Evolutionary conservation across 805 yeast genomes (phyloP).

Genomic region (Barnettozyma californica): DNA sequence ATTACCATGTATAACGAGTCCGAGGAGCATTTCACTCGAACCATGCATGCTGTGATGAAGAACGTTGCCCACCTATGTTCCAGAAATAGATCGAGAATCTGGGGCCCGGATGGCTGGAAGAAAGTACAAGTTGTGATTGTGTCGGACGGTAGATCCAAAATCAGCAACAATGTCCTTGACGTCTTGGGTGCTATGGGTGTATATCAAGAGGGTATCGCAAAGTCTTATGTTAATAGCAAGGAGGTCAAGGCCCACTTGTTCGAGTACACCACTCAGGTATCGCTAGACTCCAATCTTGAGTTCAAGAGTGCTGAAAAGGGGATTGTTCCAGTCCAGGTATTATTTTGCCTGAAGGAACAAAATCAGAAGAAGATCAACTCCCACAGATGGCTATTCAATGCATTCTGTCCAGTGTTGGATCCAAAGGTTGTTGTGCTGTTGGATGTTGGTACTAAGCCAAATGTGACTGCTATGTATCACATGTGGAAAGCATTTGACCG

Average conservation of each 20-base stretch:
- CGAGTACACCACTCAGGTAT: constrained; percentile 93
- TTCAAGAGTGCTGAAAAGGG: constrained; percentile 89
- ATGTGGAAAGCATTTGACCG: constrained; percentile 96
- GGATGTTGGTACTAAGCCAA: constrained; percentile 98
- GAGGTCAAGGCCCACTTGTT: constrained; percentile 91
- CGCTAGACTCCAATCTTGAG: constrained; percentile 82
- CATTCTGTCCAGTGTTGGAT: constrained; percentile 84
- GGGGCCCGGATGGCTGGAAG: constrained; percentile 98
- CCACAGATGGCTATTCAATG: constrained; percentile 96
- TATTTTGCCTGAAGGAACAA: constrained; percentile 88
- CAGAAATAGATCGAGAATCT: constrained; percentile 73
- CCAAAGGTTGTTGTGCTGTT: constrained; percentile 86
- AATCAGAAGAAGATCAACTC: constrained; percentile 94
- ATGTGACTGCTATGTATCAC: constrained; percentile 79
- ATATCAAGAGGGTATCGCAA: constrained; percentile 95
- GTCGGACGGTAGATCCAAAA: constrained; percentile 91
- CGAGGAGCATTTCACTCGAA: constrained; percentile 82
- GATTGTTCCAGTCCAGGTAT: constrained; percentile 88
- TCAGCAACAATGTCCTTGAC: constrained; percentile 79
- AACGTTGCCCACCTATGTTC: constrained; percentile 84
- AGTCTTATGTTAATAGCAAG: constrained; percentile 86
- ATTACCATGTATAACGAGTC: constrained; percentile 98
- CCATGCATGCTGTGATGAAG: constrained; percentile 90
- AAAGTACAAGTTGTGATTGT: constrained; percentile 89
- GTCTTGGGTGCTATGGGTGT: constrained; percentile 92